Evolutionary conservation across 306 rosid genomes (phyloP).

Genomic region (Quercus mongolica): DNA sequence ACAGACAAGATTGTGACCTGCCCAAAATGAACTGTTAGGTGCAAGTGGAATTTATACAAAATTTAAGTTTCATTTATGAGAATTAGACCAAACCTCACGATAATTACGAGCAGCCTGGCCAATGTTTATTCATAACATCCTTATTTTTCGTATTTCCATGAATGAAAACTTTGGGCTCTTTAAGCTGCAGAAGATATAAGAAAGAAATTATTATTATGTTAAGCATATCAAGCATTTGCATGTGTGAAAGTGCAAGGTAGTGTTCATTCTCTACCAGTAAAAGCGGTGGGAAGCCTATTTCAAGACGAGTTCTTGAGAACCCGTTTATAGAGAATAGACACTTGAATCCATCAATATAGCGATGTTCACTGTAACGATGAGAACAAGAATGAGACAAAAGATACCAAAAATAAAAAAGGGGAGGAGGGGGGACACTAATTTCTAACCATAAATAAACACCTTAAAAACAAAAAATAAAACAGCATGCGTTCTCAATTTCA

Average conservation of each 20-base stretch:
- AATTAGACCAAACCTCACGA: not conserved
- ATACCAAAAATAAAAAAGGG: not conserved
- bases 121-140: conserved; percentile 35
- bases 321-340: conserved; percentile 67
- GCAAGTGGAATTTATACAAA: not conserved
- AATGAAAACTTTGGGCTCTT: conserved; percentile 65
- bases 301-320: conserved; percentile 50
- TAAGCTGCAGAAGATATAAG: conserved; percentile 42
- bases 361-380: conserved; percentile 56
- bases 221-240: not conserved
- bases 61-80: not conserved
- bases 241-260: not conserved
- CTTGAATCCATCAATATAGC: not conserved
- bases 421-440: not conserved
- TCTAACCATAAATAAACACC: not conserved
- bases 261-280: conserved; percentile 40
- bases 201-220: not conserved
- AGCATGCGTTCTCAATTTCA: not conserved
- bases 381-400: conserved; percentile 11
- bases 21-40: not conserved
- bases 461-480: not conserved
- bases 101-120: conserved; percentile 68
- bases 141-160: conserved; percentile 53
- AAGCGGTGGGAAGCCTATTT: conserved; percentile 54
- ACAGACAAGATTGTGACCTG: not conserved